These are phyloP conservation scores for Picea mariana DNA, from an alignment of 83 land plant genomes.

Conservation along the genomic window DNA sequence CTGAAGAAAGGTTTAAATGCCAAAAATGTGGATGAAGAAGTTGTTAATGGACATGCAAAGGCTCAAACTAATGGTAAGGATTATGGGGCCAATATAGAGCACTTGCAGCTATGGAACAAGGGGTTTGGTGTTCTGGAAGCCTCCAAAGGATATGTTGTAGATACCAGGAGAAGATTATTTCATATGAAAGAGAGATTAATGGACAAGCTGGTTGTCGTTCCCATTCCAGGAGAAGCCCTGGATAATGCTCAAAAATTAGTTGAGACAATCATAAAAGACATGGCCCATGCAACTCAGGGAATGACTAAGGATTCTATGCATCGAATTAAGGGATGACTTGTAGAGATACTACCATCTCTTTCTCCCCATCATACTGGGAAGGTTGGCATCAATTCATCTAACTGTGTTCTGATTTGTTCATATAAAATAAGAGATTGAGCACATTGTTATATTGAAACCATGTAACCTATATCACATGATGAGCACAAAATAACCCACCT, in stretches of 20 bases:
- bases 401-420: too few relatives aligned
- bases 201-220: constrained; percentile 17
- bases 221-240: constrained; percentile 19
- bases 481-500: too few relatives aligned
- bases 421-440: background rate
- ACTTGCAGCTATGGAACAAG: too few relatives aligned
- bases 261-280: constrained; percentile 13
- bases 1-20: too few relatives aligned
- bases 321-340: constrained; percentile 15
- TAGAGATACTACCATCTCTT: constrained; percentile 23
- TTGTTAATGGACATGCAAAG: too few relatives aligned
- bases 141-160: background rate
- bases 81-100: too few relatives aligned
- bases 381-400: too few relatives aligned
- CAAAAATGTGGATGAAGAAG: too few relatives aligned
- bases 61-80: too few relatives aligned
- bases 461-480: too few relatives aligned
- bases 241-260: background rate
- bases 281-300: constrained; percentile 20
- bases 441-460: background rate
- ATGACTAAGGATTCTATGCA: background rate
- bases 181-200: constrained; percentile 23
- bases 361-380: constrained; percentile 17
- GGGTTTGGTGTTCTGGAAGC: too few relatives aligned
- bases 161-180: constrained; percentile 13